These are phyloP conservation scores for Mycosphaerella arachidis DNA, from an alignment of 2,329 filamentous ascomycete genomes.

Conservation along the genomic window DNA sequence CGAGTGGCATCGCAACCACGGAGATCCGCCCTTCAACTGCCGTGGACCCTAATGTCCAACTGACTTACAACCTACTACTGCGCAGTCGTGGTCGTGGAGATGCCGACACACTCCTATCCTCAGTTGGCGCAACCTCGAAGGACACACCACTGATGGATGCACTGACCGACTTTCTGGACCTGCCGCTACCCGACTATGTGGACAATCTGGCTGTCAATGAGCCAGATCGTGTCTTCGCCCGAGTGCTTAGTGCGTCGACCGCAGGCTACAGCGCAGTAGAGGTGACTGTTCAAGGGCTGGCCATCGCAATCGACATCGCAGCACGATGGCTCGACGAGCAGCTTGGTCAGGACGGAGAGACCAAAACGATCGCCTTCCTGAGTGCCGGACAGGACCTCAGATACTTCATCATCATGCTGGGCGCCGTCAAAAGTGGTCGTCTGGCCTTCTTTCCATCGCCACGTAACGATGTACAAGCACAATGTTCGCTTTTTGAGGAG, in stretches of 20 bases:
- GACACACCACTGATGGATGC: not conserved
- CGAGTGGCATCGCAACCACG: not conserved
- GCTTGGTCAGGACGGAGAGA: slow-evolving; percentile 5
- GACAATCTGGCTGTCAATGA: slow-evolving; percentile 1
- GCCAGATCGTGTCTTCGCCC: slow-evolving; percentile 2
- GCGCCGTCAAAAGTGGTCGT: slow-evolving; percentile 11
- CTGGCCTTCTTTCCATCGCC: slow-evolving; percentile 18
- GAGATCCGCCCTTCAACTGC: not conserved
- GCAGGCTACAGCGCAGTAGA: not conserved
- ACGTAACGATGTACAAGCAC: slow-evolving; percentile 10
- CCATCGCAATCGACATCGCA: slow-evolving; percentile 11
- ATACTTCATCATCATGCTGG: slow-evolving; percentile 14
- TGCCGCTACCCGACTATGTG: slow-evolving; percentile 2
- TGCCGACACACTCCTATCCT: not conserved
- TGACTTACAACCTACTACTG: not conserved
- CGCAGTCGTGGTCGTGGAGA: not conserved
- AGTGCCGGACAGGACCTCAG: slow-evolving; percentile 9
- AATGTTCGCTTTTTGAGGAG: slow-evolving; percentile 12
- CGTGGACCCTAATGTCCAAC: not conserved
- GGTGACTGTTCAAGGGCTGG: slow-evolving; percentile 7
- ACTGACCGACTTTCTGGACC: not conserved
- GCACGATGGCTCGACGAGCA: slow-evolving; percentile 18
- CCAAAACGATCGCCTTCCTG: slow-evolving; percentile 9
- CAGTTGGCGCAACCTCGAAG: not conserved
- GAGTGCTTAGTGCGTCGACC: not conserved